Evolutionary conservation across 1,284 basidiomycete genomes (phyloP), one percentile per base, ranked within the genome.

Genomic region (Ganoderma leucocontextum): DNA sequence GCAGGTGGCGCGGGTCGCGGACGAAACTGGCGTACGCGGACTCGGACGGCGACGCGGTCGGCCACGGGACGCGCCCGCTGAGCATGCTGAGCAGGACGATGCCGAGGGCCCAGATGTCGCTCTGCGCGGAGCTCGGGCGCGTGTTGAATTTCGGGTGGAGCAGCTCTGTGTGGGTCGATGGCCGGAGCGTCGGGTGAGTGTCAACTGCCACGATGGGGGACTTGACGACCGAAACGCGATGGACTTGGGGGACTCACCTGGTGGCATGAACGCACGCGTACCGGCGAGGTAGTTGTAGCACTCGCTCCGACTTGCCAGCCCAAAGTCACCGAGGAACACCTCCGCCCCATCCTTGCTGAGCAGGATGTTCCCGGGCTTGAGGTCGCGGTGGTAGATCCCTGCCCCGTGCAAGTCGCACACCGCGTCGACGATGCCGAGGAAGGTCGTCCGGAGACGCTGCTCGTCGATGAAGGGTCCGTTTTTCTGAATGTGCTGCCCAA

Each of bases 61-160:
- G 86, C 97, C 97, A 98, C 4, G 95, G 95, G 76, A 92, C 94
- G 41, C 91, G 87, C 19, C 93, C 93, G 69, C 92, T 93, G 44
- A 95, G 89, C 80, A 99, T 87, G 80, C 97, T 97, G 64, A 77
- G 44, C 17, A 80, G 72, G 52, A 79, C 75, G 60, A 80, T 66
- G 9, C 76, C 79, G 17, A 98, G 84, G 4, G 96, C 92, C 97
- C 97, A 98, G 68, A 97, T 87, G 77, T 99, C 97, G 78, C 91
- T 93, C 64, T 22, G 93, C 91, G 53, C 87, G 91, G 82, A 94
- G 96, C 29, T 22, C 49, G 52, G 38, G 19, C 52, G 35, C 10
- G 22, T 1, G 38, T 41, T 41, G 36, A 25, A 25, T 9, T 60
- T 39, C 13, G n/a, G 22, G 38, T 15, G 22, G 38, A 41, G 38